Percentiles rank a stretch among this genome's conserved stretches.
These are phyloP conservation scores for Pichia paraexigua DNA, from an alignment of 805 yeast species.

Conservation along the genomic window DNA sequence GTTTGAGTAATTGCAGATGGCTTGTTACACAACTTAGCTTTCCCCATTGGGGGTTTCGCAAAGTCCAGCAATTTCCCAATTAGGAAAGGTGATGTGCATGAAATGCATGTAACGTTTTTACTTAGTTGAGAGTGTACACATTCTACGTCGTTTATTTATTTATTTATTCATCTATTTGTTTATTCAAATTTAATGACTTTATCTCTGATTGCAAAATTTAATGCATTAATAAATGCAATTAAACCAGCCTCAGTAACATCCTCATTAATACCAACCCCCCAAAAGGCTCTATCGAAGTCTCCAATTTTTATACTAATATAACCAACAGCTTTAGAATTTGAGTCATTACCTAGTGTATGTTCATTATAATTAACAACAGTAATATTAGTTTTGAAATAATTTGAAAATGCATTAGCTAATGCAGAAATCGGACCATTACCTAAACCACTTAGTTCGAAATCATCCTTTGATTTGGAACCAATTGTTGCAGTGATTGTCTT, in stretches of 20 bases:
- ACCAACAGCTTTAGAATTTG: conserved; percentile 69
- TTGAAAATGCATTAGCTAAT: conserved; percentile 52
- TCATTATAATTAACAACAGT: conserved; percentile 68
- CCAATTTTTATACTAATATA: conserved; percentile 33
- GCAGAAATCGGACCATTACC: conserved; percentile 87
- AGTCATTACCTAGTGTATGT: conserved; percentile 71
- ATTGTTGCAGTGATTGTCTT: conserved; percentile 43
- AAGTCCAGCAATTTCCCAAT: not conserved
- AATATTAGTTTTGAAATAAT: conserved; percentile 38
- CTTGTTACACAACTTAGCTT: not conserved
- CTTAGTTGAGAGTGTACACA: too few relatives aligned
- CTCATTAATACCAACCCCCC: conserved; percentile 56
- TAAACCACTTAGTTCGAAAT: conserved; percentile 38
- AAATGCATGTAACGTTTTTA: too few relatives aligned
- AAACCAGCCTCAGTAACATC: conserved; percentile 51
- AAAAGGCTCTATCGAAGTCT: conserved; percentile 19
- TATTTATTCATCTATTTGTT: not conserved
- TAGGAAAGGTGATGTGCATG: not conserved
- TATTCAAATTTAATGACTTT: conserved; percentile 15
- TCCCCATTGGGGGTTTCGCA: not conserved
- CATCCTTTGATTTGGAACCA: conserved; percentile 29
- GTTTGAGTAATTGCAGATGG: not conserved
- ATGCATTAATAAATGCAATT: conserved; percentile 40
- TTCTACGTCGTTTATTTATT: too few relatives aligned
- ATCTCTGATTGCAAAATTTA: conserved; percentile 28